phyloP scores from a whole-genome alignment of 2,329 filamentous ascomycete species.

The Pseudogymnoascus sp. region DNA sequence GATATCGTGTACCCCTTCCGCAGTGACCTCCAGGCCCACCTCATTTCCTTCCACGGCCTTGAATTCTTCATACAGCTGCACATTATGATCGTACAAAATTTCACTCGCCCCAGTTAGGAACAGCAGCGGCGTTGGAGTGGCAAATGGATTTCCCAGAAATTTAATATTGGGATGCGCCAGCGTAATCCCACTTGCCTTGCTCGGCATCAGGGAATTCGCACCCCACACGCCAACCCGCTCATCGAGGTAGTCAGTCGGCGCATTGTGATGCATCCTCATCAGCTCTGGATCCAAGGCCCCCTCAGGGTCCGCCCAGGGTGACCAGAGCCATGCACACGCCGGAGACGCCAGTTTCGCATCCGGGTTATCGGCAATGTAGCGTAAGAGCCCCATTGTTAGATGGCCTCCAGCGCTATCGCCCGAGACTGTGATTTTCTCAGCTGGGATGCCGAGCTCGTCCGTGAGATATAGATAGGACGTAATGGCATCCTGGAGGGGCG shows the following conservation, averaged over 20 bases:
- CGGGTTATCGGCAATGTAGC: conserved; percentile 35
- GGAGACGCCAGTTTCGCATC: conserved; percentile 29
- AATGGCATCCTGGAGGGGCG: conserved; percentile 40
- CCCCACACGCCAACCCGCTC: conserved; percentile 36
- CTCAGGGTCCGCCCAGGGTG: conserved; percentile 34
- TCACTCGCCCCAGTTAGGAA: conserved; percentile 34
- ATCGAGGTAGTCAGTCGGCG: conserved; percentile 34
- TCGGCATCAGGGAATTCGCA: conserved; percentile 26
- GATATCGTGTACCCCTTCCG: conserved; percentile 38
- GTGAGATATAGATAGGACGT: conserved; percentile 37
- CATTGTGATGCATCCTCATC: conserved; percentile 13
- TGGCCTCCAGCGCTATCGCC: conserved; percentile 44
- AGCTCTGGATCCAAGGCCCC: conserved; percentile 22
- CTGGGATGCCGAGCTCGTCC: conserved; percentile 29
- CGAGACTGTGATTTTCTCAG: conserved; percentile 34
- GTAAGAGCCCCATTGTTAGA: conserved; percentile 34
- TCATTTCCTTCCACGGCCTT: conserved; percentile 31
- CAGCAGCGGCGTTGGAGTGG: conserved; percentile 32
- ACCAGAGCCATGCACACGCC: conserved; percentile 33
- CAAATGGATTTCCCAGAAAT: conserved; percentile 31
- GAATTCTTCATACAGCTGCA: conserved; percentile 32
- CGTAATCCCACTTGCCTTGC: conserved; percentile 16
- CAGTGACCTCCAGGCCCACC: conserved; percentile 33
- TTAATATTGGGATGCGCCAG: conserved; percentile 32
- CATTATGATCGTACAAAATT: conserved; percentile 33